Evolutionary conservation across 208 protist species (phyloP).

Genomic region (Trypanosoma congolense): DNA sequence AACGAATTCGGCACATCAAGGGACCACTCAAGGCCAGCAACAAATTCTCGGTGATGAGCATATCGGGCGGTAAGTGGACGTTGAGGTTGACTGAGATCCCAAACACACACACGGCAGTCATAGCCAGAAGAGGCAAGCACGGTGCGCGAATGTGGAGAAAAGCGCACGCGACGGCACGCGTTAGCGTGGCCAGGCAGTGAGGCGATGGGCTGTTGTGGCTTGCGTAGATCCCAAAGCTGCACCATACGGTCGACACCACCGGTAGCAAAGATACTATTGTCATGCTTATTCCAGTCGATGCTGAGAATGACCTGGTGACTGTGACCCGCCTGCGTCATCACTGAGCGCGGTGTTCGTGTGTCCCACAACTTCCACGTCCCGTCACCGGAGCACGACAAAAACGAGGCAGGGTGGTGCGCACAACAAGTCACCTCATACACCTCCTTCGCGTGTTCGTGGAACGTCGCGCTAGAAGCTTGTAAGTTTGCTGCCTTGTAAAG

Average conservation of each 20-base stretch:
- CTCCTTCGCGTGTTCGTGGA: conserved; percentile 87
- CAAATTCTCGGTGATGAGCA: conserved; percentile 87
- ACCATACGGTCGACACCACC: conserved; percentile 83
- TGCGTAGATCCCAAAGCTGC: conserved; percentile 81
- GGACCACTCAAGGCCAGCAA: conserved; percentile 86
- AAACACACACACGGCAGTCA: conserved; percentile 87
- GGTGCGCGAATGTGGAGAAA: conserved; percentile 62
- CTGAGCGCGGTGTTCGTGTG: conserved; percentile 51
- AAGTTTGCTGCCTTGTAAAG: conserved; percentile 71
- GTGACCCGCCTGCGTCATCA: conserved; percentile 76
- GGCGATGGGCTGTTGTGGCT: conserved; percentile 63
- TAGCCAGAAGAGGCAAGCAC: conserved; percentile 78
- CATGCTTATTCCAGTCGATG: conserved; percentile 88
- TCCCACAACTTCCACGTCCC: conserved; percentile 91
- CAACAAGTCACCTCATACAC: conserved; percentile 83
- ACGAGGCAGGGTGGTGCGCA: conserved; percentile 63
- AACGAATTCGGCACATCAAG: conserved; percentile 53
- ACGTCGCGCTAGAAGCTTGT: conserved; percentile 50
- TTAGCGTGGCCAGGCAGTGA: conserved; percentile 81
- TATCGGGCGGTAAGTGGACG: conserved; percentile 75
- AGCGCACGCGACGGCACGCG: conserved; percentile 86
- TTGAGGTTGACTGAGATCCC: conserved; percentile 79
- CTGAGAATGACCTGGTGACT: conserved; percentile 85
- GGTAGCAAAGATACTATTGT: conserved; percentile 83
- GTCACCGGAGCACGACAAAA: conserved; percentile 86